Evolutionary conservation across 1,284 basidiomycete species (phyloP), one percentile per base, ranked within the genome.

Genomic region (Chiua sp.): DNA sequence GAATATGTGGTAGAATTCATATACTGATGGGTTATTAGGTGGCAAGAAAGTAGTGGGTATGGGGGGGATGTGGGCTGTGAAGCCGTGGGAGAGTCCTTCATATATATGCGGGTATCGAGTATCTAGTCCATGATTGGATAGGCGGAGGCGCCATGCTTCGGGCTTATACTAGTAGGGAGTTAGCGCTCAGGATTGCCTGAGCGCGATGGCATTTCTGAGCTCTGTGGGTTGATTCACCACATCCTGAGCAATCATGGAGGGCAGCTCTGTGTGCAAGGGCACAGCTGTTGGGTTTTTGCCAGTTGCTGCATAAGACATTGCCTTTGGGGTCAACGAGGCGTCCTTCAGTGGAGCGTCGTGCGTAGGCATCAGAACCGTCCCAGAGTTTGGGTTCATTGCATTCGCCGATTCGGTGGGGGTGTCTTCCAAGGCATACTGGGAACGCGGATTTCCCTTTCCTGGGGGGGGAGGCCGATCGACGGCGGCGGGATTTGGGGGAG

Each of bases 91-190:
- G 13, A 37, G 35, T 37, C 35, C 35, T 37, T 37, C 13, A 16
- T 37, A 16, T 37, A 37, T 37, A 16, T 37, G 3, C 13, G 16
- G 35, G 35, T 37, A 37, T 37, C 13, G 35, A 7, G 8, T 37
- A 16, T 37, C 15, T 16, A 37, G 35, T n/a, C n/a, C n/a, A 16
- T 13, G 15, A 37, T 2, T 18, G 16, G 35, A 16, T 4, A 37
- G 35, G 4, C 3, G 35, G 2, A 15, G 35, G 4, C 13, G 35
- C 30, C 30, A 37, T 37, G 12, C 49, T 4, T 7, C 13, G 2
- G 42, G 49, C 0, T 57, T 47, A 37, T 57, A 57, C n/a, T n/a
- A n/a, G n/a, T n/a, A n/a, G 7, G 50, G 55, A 3, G 32, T 56
- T 37, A 37, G 8, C 15, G 35, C 35, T 37, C 16, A 16, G 3